Base-by-base conservation (phyloP, 1,284 basidiomycete genomes). In the Ustilago hordei region DNA sequence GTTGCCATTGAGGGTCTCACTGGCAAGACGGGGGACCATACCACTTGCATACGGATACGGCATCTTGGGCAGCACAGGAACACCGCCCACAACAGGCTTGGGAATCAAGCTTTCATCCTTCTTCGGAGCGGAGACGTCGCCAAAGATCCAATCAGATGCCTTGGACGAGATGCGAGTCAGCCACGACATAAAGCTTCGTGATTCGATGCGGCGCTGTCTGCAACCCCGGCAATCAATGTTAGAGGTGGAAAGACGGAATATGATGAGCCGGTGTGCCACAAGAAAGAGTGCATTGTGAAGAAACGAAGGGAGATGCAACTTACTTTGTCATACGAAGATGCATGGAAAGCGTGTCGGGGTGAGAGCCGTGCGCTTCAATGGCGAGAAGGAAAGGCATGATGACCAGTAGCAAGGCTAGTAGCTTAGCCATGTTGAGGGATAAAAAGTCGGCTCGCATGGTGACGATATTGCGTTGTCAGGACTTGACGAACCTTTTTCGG, bases 1-100 rank as follows among this genome's bases (percentile, higher is more conserved):
- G 7, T 53, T 54, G 1, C 74, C 74, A 4, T 28, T 48, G 17
- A 76, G 38, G 4, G 61, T 69, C 35, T 76, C 74, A 34, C 65
- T 71, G 0, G 60, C 65, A 19, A 63, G 45, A 13, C 69, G 52
- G 7, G 74, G 74, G 2, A 77, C 17, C 69, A 72, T 77, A 13
- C 74, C 74, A 4, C 69, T 72, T 0, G 55, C 63, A 31, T 72
- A 77, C 2, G 74, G 74, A 38, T 77, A 77, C 5, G 60, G 65
- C 62, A 66, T 72, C 56, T 68, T 67, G 31, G 36, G 55, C 50
- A 72, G 31, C 48, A 72, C 61, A 6, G 55, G 9, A 0, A 63
- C 60, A 1, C 66, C 66, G 1, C 74, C 69, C 1, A 54, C 53
- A 1, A 12, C 32, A 0, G 74, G 41, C 8, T 77, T 55, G 41